Evolutionary conservation across 2,329 filamentous ascomycete genomes (phyloP), one percentile per base, ranked within the genome.

Genomic region (Thielaviopsis musarum): DNA sequence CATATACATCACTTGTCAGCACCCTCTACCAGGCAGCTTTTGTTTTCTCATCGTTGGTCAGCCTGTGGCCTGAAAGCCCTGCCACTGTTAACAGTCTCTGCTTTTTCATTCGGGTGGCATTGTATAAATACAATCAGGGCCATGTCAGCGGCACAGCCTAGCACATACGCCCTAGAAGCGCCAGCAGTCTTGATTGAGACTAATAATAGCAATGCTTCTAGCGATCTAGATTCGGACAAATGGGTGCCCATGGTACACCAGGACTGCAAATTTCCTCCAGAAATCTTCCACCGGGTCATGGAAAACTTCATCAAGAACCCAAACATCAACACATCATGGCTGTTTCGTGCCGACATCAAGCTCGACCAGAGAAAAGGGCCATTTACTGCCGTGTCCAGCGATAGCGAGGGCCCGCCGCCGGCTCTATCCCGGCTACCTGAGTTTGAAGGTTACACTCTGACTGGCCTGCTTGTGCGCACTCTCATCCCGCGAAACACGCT

Each of bases 401-500:
- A 53, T 19, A 22, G 52, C 45, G 19, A 38, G 19, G 48, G 34
- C 26, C 28, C 49, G 21, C 24, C n/a, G 13, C 54, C 61, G 3
- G 41, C 61, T 15, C 52, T 62, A 21, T 28, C 28, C 24, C 58
- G 59, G n/a, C n/a, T 60, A 3, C 61, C 61, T 0, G 24, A 54
- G 22, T 79, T 84, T 63, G 65, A 64, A 55, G 70, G 67, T 54
- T 75, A 75, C 61, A 64, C 69, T n/a, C 53, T 63, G 41, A 55
- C 59, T 12, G 53, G 56, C 15, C 24, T 54, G 1, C 75, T 95
- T 21, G 79, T 95, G 7, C 79, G 91, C 61, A 84, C 78, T 62
- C 74, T 96, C 65, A 83, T 96, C 54, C 91, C 91, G 2, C 78
- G 91, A 56, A 95, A 95, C 69, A 81, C 83, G 2, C 77, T 83